These are phyloP conservation scores for Curvularia sp. DNA, from an alignment of 2,329 filamentous ascomycete genomes.

Conservation along the genomic window DNA sequence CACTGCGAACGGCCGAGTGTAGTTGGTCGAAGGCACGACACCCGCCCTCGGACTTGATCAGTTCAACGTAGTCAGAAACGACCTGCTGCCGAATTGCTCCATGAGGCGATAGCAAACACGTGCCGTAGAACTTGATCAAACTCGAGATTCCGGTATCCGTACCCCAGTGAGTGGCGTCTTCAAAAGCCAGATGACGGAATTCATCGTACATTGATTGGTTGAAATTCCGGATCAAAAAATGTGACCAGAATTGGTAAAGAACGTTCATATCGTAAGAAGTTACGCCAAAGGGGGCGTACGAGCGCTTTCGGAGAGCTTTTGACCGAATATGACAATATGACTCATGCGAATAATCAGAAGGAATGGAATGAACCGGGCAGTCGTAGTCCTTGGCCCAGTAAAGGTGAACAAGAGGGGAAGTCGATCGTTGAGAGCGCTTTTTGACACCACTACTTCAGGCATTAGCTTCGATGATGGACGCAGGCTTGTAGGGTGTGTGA, in stretches of 20 bases:
- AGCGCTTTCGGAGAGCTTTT: slow-evolving; percentile 60
- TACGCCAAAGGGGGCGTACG: slow-evolving; percentile 52
- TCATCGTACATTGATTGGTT: slow-evolving; percentile 78
- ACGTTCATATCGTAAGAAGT: slow-evolving; percentile 67
- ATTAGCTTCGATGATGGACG: slow-evolving; percentile 23
- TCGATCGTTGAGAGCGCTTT: slow-evolving; percentile 26
- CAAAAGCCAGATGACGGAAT: slow-evolving; percentile 71
- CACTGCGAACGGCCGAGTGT: slow-evolving; percentile 62
- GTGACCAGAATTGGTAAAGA: slow-evolving; percentile 77
- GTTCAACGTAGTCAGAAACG: slow-evolving; percentile 62
- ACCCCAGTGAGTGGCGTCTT: slow-evolving; percentile 64
- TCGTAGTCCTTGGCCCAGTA: slow-evolving; percentile 62
- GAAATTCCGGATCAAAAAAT: slow-evolving; percentile 76
- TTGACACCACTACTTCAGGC: slow-evolving; percentile 30
- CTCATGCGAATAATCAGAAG: slow-evolving; percentile 57
- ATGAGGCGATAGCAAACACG: slow-evolving; percentile 59
- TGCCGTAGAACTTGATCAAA: slow-evolving; percentile 71
- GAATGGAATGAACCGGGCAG: slow-evolving; percentile 52
- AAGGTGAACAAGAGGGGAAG: slow-evolving; percentile 40
- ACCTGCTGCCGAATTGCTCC: slow-evolving; percentile 61
- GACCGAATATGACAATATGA: slow-evolving; percentile 58
- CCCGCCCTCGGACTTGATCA: slow-evolving; percentile 60
- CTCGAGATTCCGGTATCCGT: slow-evolving; percentile 66
- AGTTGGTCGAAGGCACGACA: slow-evolving; percentile 59
- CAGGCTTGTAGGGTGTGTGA: not conserved